A percentile compares a stretch with the other conserved stretches of the same genome.
phyloP scores from a whole-genome alignment of 768 basidiomycete genomes.

The Psilocybe cubensis region DNA sequence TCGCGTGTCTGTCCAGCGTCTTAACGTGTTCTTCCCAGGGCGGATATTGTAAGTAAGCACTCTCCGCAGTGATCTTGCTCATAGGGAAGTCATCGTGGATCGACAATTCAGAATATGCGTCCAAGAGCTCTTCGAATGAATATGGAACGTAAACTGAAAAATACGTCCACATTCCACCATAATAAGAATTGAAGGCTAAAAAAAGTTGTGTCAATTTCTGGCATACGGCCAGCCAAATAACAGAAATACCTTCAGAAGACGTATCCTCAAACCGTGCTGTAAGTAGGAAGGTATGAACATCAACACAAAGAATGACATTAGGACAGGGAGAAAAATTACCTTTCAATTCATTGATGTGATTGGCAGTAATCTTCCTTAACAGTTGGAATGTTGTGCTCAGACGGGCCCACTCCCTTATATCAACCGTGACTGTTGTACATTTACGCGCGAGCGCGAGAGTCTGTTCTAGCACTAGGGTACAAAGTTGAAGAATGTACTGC shows the following conservation, averaged over 20 bases:
- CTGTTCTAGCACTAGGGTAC: conserved; percentile 21
- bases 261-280: not conserved
- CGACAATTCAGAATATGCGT: not conserved
- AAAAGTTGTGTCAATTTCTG: too few relatives aligned
- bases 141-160: not conserved
- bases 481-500: conserved; percentile 21
- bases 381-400: conserved; percentile 1
- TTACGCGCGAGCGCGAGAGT: conserved; percentile 11
- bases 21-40: not conserved
- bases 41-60: not conserved
- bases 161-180: not conserved
- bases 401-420: conserved; percentile 13
- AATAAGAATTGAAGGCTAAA: not conserved
- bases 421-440: conserved; percentile 13
- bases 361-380: conserved; percentile 2
- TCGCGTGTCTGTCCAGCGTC: not conserved
- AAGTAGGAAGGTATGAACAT: not conserved
- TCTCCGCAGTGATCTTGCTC: not conserved
- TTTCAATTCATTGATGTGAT: conserved; percentile 9
- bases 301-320: not conserved
- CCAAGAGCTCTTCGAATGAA: not conserved
- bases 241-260: too few relatives aligned
- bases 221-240: too few relatives aligned
- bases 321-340: not conserved
- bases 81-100: not conserved